These are phyloP conservation scores for Platanthera guangdongensis DNA, from an alignment of 106 monocot species.

Conservation along the genomic window DNA sequence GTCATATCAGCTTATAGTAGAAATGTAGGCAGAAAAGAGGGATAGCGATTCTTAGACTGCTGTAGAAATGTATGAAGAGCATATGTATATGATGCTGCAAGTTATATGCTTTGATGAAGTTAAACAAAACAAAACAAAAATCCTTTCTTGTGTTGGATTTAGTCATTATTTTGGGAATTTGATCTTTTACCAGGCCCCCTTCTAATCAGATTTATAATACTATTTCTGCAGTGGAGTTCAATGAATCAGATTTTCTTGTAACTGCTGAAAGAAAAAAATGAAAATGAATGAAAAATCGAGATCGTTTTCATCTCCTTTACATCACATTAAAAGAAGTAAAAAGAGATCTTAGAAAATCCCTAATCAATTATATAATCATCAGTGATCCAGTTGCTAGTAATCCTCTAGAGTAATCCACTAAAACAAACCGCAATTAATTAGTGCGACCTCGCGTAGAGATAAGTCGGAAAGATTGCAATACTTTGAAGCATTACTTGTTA, in stretches of 20 bases:
- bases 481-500: not conserved
- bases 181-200: not conserved
- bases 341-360: not conserved
- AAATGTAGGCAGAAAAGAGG: too few relatives aligned
- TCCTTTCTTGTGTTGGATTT: not conserved
- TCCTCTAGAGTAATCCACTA: not conserved
- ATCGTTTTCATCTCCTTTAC: not conserved
- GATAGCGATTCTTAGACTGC: not conserved
- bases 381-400: not conserved
- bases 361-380: not conserved
- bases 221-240: too few relatives aligned
- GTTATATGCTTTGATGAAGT: not conserved
- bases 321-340: not conserved
- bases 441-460: not conserved
- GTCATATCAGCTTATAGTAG: not conserved
- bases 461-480: not conserved
- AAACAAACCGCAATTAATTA: not conserved
- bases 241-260: too few relatives aligned
- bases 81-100: not conserved
- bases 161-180: too few relatives aligned
- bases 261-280: too few relatives aligned
- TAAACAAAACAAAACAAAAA: not conserved
- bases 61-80: not conserved
- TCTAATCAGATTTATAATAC: not conserved
- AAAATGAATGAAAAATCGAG: not conserved